Evolutionary conservation across 2,329 filamentous ascomycete species (phyloP), one percentile per base, ranked within the genome.

Genomic region (Metarhizium album): DNA sequence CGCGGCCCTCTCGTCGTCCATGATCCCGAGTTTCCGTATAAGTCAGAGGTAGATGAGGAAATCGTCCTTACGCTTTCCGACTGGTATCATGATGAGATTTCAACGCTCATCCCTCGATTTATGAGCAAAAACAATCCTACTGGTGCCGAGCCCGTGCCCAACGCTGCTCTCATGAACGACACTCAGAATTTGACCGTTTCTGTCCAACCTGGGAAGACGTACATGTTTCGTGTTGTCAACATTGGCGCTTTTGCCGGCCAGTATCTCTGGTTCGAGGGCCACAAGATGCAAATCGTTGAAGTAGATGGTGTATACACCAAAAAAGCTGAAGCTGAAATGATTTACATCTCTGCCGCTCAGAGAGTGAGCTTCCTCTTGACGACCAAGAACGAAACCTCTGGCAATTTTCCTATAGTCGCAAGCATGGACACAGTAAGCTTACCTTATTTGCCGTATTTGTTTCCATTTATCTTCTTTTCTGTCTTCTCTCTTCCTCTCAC

Each of bases 231-330:
- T 42, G 71, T 90, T 52, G 72, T 88, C 58, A 89, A 88, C 58
- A 78, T 88, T 20, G 85, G 82, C 14, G 86, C 84, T 16, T 90
- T 88, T 67, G 78, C 80, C 1, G 76, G 74, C 3, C 79, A 84
- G 58, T 83, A 83, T 55, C 61, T 85, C 45, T 84, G 80, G 80
- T 78, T 85, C 49, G 81, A 84, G 61, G 79, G 74, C 18, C 80
- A 83, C 58, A 83, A 77, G 31, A 80, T 89, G 68, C 76, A 72
- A 27, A 81, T 89, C 50, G 75, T 89, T 33, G 85, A 88, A 63
- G 79, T 88, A 1, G 86, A 89, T 60, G 86, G 85, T 6, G 73
- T 87, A 11, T 88, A 85, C 57, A 81, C 76, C 1, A 74, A 86
- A 53, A 73, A 74, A 0, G 67, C 74, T 0, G 76, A 79, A 53